Percentiles rank a stretch among this genome's conserved stretches.
Evolutionary conservation across 495 filamentous ascomycete genomes (phyloP).

Genomic region (Annulohypoxylon bovei): DNA sequence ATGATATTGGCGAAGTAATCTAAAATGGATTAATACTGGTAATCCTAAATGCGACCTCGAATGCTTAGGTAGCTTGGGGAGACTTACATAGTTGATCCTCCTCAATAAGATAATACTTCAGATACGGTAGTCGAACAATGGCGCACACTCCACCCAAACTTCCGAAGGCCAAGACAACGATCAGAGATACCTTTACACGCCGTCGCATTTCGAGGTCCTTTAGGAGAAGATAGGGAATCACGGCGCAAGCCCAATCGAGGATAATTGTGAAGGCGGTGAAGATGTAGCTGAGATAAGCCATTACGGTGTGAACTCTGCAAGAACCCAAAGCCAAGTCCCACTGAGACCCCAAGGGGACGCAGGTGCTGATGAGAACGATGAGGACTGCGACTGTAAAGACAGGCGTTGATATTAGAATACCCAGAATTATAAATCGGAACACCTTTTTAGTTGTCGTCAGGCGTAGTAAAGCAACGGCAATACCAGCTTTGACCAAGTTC

Average conservation of each 20-base stretch:
- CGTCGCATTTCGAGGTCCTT: not conserved
- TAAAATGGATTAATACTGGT: not conserved
- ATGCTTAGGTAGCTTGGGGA: not conserved
- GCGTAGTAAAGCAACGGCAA: not conserved
- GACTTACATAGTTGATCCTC: slow-evolving; percentile 5
- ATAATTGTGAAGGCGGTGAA: not conserved
- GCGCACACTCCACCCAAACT: slow-evolving; percentile 1
- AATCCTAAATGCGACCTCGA: not conserved
- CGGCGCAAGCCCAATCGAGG: slow-evolving; percentile 2
- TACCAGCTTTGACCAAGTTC: slow-evolving; percentile 3
- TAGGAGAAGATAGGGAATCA: slow-evolving; percentile 1
- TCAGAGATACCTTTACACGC: not conserved
- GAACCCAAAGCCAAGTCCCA: not conserved
- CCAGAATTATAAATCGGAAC: not conserved
- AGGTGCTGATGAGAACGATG: not conserved
- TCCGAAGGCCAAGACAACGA: slow-evolving; percentile 3
- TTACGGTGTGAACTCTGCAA: not conserved
- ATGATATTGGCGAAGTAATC: slow-evolving; percentile 2
- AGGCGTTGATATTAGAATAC: slow-evolving; percentile 1
- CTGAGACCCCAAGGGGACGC: not conserved
- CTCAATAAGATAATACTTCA: slow-evolving; percentile 7
- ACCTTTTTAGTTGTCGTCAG: not conserved
- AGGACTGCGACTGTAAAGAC: not conserved
- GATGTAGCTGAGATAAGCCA: slow-evolving; percentile 9
- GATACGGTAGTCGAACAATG: slow-evolving; percentile 1